Evolutionary conservation across 331 rosid species (phyloP), one percentile per base, ranked within the genome.

Genomic region (Malus hybrid): DNA sequence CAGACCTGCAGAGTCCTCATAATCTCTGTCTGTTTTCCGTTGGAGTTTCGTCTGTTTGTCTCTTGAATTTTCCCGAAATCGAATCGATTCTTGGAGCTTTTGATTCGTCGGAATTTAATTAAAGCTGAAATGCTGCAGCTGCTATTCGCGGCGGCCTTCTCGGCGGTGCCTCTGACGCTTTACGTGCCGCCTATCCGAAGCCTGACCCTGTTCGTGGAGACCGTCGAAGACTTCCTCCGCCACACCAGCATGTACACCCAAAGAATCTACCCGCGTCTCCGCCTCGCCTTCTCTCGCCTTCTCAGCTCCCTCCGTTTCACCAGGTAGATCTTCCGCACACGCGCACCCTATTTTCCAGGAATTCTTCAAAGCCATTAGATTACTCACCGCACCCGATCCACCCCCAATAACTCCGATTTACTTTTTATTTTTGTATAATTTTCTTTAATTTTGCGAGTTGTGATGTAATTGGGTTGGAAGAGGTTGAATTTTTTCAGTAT

Each of bases 131-230:
- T 90, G 94, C 83, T 88, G 48, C 88, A 84, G 75, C 79, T 93
- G 20, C 18, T 84, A 16, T 85, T 90, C 56, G 97, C 93, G 36
- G 86, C 85, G 82, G 98, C 93, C 3, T 84, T 90, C 91, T 84
- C 97, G 6, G 92, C 92, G 20, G 87, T 83, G 75, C 97, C 96
- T 30, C 70, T 93, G 46, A 90, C 93, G 28, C 78, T 93, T 7
- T 89, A 88, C 79, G 78, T 89, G 72, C 97, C 97, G 46, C 98
- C 98, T 63, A 80, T 93, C 73, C 87, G 98, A 1, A 82, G 86
- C 84, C 81, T 93, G 36, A 90, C 72, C 61, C 85, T 86, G 34
- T 87, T 93, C 60, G 85, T 89, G 6, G 86, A 82, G 39, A 74
- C 90, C n/a, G 9, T 90, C 5, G 90, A 93, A 53, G 81, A 70